Percentiles rank a stretch among this genome's conserved stretches.
phyloP scores from a whole-genome alignment of 2,329 filamentous ascomycete species.

The Bisporella sp. region DNA sequence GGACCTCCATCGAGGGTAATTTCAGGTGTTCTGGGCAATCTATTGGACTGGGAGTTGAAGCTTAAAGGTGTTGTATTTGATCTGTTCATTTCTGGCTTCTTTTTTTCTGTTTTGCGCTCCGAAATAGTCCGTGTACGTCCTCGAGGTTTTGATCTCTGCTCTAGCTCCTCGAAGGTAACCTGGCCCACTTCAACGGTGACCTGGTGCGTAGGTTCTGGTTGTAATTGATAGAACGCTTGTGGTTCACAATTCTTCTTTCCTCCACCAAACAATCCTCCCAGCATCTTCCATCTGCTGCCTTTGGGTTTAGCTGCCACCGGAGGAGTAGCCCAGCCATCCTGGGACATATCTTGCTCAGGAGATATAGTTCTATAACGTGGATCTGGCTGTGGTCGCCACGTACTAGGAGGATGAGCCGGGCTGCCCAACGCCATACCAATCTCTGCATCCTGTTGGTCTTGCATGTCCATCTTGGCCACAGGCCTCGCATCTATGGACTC shows the following conservation, averaged over 20 bases:
- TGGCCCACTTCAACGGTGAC: slow-evolving; percentile 6
- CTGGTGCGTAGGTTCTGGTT: slow-evolving; percentile 14
- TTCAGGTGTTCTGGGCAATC: slow-evolving; percentile 11
- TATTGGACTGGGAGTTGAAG: slow-evolving; percentile 14
- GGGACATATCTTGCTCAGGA: slow-evolving; percentile 16
- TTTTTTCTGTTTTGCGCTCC: slow-evolving; percentile 13
- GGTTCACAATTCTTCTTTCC: slow-evolving; percentile 29
- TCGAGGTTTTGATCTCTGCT: slow-evolving; percentile 9
- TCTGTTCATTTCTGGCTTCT: slow-evolving; percentile 19
- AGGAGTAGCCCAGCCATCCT: slow-evolving; percentile 4
- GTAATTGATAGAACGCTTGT: slow-evolving; percentile 24
- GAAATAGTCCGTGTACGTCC: slow-evolving; percentile 17
- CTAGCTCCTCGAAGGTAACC: slow-evolving; percentile 3
- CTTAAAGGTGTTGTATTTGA: slow-evolving; percentile 20
- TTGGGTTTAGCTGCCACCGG: slow-evolving; percentile 28
- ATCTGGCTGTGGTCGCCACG: slow-evolving; percentile 13
- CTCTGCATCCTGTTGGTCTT: slow-evolving; percentile 7
- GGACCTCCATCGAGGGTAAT: slow-evolving; percentile 17
- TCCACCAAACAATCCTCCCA: slow-evolving; percentile 42
- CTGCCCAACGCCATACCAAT: slow-evolving; percentile 74
- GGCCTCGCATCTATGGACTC: slow-evolving; percentile 12
- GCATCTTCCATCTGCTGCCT: slow-evolving; percentile 52
- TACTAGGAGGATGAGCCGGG: slow-evolving; percentile 38
- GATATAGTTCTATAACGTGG: slow-evolving; percentile 13
- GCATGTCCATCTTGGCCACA: slow-evolving; percentile 11